A percentile compares a stretch with the other conserved stretches of the same genome.
phyloP scores from a whole-genome alignment of 305 asterid genomes.

The Solanum hybrid region DNA sequence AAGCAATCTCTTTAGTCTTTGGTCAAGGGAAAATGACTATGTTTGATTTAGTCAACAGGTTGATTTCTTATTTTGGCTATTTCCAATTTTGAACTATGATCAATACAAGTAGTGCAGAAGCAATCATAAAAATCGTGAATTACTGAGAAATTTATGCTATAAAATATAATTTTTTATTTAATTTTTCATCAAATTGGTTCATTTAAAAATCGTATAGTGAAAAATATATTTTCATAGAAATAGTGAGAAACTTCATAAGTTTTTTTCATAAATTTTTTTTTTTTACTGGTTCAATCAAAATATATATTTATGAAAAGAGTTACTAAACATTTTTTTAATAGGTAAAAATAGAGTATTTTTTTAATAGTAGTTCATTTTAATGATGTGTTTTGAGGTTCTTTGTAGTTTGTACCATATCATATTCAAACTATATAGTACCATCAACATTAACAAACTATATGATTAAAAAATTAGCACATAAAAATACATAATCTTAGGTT shows the following conservation, averaged over 20 bases:
- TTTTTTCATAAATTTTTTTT: rapidly evolving
- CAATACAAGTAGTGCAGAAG: not conserved
- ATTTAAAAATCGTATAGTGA: not conserved
- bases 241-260: rapidly evolving
- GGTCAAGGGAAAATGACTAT: not conserved
- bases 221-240: not conserved
- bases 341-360: too few relatives aligned
- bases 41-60: not conserved
- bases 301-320: not conserved
- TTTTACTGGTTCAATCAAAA: not conserved
- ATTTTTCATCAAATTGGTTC: rapidly evolving
- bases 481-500: not conserved
- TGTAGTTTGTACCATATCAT: too few relatives aligned
- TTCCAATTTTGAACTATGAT: not conserved
- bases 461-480: not conserved
- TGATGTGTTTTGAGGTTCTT: not conserved
- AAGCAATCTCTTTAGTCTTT: not conserved
- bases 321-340: too few relatives aligned
- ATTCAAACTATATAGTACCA: too few relatives aligned
- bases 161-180: rapidly evolving
- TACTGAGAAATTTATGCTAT: not conserved
- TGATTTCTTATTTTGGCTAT: not conserved
- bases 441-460: not conserved
- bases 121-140: not conserved
- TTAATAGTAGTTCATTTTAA: not conserved